Base-by-base conservation (phyloP, 176 grass and related monocot genomes). In the Triticum turgidum region DNA sequence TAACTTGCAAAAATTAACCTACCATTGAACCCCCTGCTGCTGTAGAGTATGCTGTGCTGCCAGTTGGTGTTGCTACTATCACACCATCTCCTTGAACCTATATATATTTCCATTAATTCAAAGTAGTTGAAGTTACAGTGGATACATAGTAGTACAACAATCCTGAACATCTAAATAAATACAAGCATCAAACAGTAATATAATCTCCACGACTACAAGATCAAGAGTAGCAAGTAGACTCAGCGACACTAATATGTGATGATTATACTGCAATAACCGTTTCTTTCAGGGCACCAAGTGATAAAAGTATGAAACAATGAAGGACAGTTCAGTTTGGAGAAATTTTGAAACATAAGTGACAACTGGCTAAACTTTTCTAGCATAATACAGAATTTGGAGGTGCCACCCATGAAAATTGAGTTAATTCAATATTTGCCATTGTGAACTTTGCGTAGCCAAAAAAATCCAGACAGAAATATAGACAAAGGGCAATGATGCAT, bases 81-180 rank as follows among this genome's bases (percentile, higher is more conserved):
- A 99, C 94, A 47, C 97, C 97, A 87, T 99, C 97, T 63, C 92
- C 97, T 96, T 99, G 97, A 80, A 99, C 97, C 97, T 99, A 92
- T 9, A 91, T 78, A 74, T 32, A 85, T 84, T 88, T 11, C 32
- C 65, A 58, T 80, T 47, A 88, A 49, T 21, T 82, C 37, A 51
- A 59, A 69, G 1, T 65, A 78, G 9, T 94, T 89, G 29, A 15
- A 20, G 69, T 76, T 56, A 76, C 6, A 73, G 6, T 65, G 37
- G 21, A 42, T 69, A 59, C 7, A 17, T 20, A 9, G 12, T 66
- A 34, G 52, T 54, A n/a, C 21, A 85, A 42, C 3, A 76, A 75
- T 70, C 15, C 6, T 70, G 20, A 59, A 82, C 68, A 69, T 76
- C 14, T 39, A 39, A 39, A 41, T 63, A 42, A 83, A 73, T 78